Conservation (phyloP, 2,329 filamentous ascomycete genomes). For the Cladosporium phlei region DNA sequence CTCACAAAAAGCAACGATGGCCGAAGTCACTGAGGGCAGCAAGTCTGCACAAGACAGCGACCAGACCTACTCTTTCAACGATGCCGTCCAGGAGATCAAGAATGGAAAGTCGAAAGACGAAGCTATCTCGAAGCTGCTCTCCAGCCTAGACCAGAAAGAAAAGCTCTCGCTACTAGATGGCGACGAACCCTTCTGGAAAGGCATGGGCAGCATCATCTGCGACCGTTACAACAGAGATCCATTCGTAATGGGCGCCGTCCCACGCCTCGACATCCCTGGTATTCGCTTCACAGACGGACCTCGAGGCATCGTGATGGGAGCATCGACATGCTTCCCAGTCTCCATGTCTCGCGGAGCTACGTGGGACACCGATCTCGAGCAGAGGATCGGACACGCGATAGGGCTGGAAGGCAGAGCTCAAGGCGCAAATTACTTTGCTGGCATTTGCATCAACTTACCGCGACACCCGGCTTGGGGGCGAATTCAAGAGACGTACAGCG, state of each 20-base stretch:
- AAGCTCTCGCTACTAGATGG: conserved; percentile 14
- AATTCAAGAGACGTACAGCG: conserved; percentile 25
- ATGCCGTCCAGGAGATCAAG: conserved; percentile 4
- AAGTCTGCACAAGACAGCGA: no score
- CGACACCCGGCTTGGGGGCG: conserved; percentile 26
- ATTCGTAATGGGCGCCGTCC: conserved; percentile 11
- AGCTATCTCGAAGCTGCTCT: neutral
- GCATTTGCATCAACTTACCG: conserved; percentile 28
- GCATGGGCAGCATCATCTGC: conserved; percentile 12
- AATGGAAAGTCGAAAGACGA: neutral
- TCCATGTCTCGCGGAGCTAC: conserved; percentile 26
- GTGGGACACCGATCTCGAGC: conserved; percentile 25
- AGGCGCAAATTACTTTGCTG: conserved; percentile 27
- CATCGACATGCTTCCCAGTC: conserved; percentile 17
- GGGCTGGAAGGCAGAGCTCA: conserved; percentile 27
- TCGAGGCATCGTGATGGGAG: conserved; percentile 20
- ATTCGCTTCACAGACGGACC: conserved; percentile 27
- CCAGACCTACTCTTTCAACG: neutral
- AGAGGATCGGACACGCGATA: conserved; percentile 24
- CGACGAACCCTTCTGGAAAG: conserved; percentile 15
- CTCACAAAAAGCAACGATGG: no score
- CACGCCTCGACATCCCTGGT: conserved; percentile 14
- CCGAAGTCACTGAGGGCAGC: no score
- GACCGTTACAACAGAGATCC: conserved; percentile 15
- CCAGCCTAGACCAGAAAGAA: neutral